Evolutionary conservation across 2,329 filamentous ascomycete genomes (phyloP), one percentile per base, ranked within the genome.

Genomic region (Fusarium multiceps): DNA sequence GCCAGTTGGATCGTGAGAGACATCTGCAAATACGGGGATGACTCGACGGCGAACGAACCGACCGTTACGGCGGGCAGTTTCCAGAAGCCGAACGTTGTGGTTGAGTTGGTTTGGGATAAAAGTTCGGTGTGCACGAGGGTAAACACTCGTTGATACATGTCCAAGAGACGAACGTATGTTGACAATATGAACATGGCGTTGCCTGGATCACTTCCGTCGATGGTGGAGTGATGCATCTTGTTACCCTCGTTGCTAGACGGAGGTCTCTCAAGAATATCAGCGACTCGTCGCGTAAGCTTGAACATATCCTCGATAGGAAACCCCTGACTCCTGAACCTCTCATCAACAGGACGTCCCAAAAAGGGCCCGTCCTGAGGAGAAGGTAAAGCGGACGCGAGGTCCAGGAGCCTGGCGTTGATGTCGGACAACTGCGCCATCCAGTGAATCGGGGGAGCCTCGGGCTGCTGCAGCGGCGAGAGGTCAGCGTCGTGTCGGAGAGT

Each of bases 301-400:
- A 82, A 83, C 72, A 83, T 78, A 37, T 78, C 77, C 47, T 82
- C 80, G 34, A 83, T 77, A 5, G 81, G 80, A 47, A 83, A 83
- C 25, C 73, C 77, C 59, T 65, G 62, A 25, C 56, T 62, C 42
- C 63, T 75, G 40, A 66, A 75, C 59, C 61, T 71, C 58, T 72
- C 73, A 30, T 73, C 72, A 30, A 55, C 62, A 14, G 73, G 76
- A 41, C 60, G 60, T 16, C 59, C 55, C 7, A 73, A 48, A 2
- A 66, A 58, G 0, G 66, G 68, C 7, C 69, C 74, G 28, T 70
- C 72, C 30, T 68, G 68, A 7, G 73, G 74, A 57, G 74, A 68
- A 7, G 79, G 77, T 34, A 82, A 66, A 37, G 72, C 69, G 16
- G 77, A 76, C 46, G 78, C 75, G n/a, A 82, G 78, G 67, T 79